phyloP scores from a whole-genome alignment of 2,329 filamentous ascomycete genomes.

The Rhinocladiella mackenziei region DNA sequence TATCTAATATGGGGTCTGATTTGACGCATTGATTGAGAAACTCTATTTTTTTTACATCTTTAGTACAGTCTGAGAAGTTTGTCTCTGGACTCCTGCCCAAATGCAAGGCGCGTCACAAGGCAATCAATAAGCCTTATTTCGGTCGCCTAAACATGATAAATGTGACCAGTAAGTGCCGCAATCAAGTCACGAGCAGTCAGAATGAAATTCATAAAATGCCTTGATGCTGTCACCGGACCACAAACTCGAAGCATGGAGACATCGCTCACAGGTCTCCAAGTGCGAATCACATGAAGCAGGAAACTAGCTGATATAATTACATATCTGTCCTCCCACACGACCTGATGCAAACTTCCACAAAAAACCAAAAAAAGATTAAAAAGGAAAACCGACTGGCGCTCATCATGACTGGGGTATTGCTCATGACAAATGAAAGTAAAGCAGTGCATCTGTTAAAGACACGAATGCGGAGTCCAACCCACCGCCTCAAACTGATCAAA shows the following conservation, averaged over 20 bases:
- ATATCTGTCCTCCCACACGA: background rate
- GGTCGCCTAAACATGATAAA: background rate
- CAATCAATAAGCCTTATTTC: background rate
- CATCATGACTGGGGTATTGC: background rate
- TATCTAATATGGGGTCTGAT: no score
- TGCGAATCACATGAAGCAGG: no score
- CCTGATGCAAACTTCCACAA: background rate
- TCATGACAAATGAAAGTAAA: background rate
- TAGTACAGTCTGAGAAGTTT: background rate
- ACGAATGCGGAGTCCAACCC: conserved; percentile 1
- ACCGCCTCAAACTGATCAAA: background rate
- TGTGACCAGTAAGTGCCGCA: background rate
- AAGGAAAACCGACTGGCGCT: background rate
- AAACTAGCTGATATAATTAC: no score
- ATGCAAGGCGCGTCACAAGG: conserved; percentile 7
- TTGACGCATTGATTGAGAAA: no score
- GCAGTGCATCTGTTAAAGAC: background rate
- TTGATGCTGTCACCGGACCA: no score
- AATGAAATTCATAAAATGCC: no score
- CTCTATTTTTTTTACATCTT: no score
- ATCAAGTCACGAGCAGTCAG: no score
- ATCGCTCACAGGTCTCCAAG: no score
- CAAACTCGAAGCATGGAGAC: no score
- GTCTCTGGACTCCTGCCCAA: background rate
- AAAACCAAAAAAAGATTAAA: background rate